These are phyloP conservation scores for Phytophthora uliginosa DNA, from an alignment of 352 stramenopile genomes.

Conservation along the genomic window DNA sequence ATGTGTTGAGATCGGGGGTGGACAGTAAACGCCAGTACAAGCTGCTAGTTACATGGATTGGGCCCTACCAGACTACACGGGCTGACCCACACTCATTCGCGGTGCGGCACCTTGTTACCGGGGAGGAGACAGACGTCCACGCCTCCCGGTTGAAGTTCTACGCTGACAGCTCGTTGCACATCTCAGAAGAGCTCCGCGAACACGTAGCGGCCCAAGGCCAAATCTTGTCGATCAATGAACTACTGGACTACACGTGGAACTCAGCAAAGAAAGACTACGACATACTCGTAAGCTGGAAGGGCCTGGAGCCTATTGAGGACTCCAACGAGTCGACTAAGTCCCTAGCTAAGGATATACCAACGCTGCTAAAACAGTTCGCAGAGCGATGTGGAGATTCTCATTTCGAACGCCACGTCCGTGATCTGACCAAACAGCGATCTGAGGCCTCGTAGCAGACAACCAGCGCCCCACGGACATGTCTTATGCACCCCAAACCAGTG, in stretches of 20 bases:
- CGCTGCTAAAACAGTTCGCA: conserved; percentile 2
- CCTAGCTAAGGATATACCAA: conserved; percentile 7
- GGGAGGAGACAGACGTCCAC: conserved; percentile 35
- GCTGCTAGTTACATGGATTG: conserved; percentile 44
- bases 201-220: conserved; percentile 33
- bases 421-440: not conserved
- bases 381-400: not conserved
- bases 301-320: conserved; percentile 22
- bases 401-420: not conserved
- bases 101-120: conserved; percentile 24
- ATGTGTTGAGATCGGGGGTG: conserved; percentile 40
- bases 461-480: not conserved
- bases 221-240: conserved; percentile 13
- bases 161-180: conserved; percentile 29
- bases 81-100: conserved; percentile 31
- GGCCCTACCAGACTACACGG: conserved; percentile 31
- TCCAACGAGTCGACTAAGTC: conserved; percentile 16
- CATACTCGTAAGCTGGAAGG: conserved; percentile 19
- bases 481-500: not conserved
- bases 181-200: conserved; percentile 36
- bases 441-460: not conserved
- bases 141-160: conserved; percentile 43
- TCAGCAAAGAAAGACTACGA: conserved; percentile 11
- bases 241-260: conserved; percentile 10
- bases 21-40: conserved; percentile 39